Base-by-base conservation (phyloP, 2,329 filamentous ascomycete species). In the Phaeosphaeriaceae sp. region DNA sequence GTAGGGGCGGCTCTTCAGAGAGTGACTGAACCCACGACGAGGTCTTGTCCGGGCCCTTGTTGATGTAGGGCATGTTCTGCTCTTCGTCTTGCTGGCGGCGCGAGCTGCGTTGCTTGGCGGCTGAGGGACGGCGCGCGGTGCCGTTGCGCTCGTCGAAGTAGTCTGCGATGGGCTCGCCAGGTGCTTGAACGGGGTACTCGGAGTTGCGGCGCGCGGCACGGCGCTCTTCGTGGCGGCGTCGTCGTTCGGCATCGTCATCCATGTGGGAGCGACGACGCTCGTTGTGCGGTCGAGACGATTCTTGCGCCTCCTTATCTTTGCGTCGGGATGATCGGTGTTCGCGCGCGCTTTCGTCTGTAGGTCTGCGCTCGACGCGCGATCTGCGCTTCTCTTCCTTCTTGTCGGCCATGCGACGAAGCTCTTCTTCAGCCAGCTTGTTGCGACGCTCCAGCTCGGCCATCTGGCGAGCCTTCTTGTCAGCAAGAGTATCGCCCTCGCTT, bases 1-100 rank as follows among this genome's bases (percentile, higher is more conserved):
- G 81, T 5, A 79, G 77, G 3, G 82, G 81, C 21, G 81, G 81
- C 30, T 81, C 79, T 49, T 79, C 77, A 52, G 76, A 79, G 52
- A 84, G 66, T 1, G 74, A 79, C 57, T 83, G 72, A 9, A 84
- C 81, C 82, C 82, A 84, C 0, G 79, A 82, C 1, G 78, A 78
- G 5, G 82, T 84, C 72, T 84, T 84, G 72, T 84, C 81, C 51
- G 78, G 76, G 52, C 77, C 76, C 44, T 72, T 73, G 59, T 73
- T 59, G 10, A 75, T 66, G 64, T 78, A 78, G 13, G 77, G 75
- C 50, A 63, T 63, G 56, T 76, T 73, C 9, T 58, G 58, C 47
- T 75, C 71, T 54, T 75, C 73, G 35, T 76, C 73, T 26, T 60
- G 61, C 6, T 63, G 55, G 47, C 67, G 67, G 56, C 70, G 72